Percentiles rank a stretch among this genome's conserved stretches.
Evolutionary conservation across 2,329 filamentous ascomycete species (phyloP).

Genomic region (Xylaria sp.): DNA sequence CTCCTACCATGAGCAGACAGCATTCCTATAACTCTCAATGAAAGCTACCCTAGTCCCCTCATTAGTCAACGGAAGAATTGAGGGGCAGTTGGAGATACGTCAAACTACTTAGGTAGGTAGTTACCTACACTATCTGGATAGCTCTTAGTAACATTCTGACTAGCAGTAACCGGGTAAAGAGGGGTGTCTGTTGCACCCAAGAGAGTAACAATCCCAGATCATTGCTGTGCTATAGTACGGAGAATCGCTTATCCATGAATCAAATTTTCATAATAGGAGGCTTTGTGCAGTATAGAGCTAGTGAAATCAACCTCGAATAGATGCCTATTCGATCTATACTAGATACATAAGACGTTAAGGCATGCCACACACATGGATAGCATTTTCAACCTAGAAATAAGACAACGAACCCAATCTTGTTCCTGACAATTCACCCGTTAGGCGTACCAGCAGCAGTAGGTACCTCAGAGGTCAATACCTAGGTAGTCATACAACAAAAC

Average conservation of each 20-base stretch:
- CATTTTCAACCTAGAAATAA: not conserved
- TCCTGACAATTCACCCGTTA: not conserved
- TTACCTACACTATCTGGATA: too few relatives aligned
- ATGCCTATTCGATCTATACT: not conserved
- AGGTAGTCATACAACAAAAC: too few relatives aligned
- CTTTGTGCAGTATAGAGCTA: not conserved
- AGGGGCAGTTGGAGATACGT: constrained; percentile 47
- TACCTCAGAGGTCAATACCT: too few relatives aligned
- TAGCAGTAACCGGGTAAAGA: constrained; percentile 25
- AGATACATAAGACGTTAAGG: not conserved
- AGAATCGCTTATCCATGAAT: constrained; percentile 38
- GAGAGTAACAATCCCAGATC: not conserved
- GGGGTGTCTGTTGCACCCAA: not conserved
- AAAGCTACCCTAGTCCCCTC: constrained; percentile 36
- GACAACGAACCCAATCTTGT: not conserved
- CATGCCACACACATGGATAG: not conserved
- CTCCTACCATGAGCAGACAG: constrained; percentile 9
- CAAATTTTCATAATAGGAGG: constrained; percentile 2
- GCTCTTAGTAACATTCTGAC: constrained; percentile 6
- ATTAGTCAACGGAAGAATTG: constrained; percentile 51
- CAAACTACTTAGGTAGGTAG: constrained; percentile 1
- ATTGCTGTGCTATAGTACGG: constrained; percentile 18
- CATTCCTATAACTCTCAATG: constrained; percentile 24
- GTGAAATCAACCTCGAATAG: not conserved
- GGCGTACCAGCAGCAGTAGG: not conserved